phyloP scores from a whole-genome alignment of 768 basidiomycete species.

The Naganishia friedmannii region DNA sequence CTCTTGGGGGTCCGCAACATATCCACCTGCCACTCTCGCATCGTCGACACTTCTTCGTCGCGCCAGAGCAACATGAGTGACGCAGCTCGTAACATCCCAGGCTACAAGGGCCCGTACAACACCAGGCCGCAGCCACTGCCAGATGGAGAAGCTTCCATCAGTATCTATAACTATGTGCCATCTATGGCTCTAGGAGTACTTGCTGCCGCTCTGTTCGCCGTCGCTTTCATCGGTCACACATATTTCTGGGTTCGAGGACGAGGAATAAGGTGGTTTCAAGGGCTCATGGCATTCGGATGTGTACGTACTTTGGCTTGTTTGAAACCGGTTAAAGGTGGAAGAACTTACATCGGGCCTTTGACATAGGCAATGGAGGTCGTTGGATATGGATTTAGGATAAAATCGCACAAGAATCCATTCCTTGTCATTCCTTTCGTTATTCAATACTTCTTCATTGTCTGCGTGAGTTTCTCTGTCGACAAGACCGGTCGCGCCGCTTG shows the following conservation, averaged over 20 bases:
- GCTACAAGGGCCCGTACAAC: slow-evolving; percentile 41
- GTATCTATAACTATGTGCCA: slow-evolving; percentile 48
- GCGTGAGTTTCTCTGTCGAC: slow-evolving; percentile 35
- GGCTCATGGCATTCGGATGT: slow-evolving; percentile 42
- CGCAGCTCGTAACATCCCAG: neutral
- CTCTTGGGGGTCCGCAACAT: no score
- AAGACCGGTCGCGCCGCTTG: no score
- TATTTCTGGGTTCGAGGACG: slow-evolving; percentile 31
- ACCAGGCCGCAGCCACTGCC: slow-evolving; percentile 35
- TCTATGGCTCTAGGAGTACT: slow-evolving; percentile 38
- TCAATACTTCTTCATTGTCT: slow-evolving; percentile 50
- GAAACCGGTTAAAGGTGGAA: no score
- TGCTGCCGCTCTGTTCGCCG: slow-evolving; percentile 41
- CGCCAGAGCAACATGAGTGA: no score
- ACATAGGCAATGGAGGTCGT: slow-evolving; percentile 48
- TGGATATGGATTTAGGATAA: slow-evolving; percentile 46
- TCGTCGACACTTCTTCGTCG: no score
- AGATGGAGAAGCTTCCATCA: slow-evolving; percentile 43
- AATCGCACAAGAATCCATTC: slow-evolving; percentile 42
- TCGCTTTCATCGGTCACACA: slow-evolving; percentile 36
- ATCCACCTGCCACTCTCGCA: no score
- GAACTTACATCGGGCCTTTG: neutral
- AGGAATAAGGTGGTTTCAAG: slow-evolving; percentile 46
- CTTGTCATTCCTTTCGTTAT: slow-evolving; percentile 44
- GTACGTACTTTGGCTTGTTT: slow-evolving; percentile 34